Evolutionary conservation across 768 basidiomycete species (phyloP), one percentile per base, ranked within the genome.

Genomic region (Lactarius quietus): DNA sequence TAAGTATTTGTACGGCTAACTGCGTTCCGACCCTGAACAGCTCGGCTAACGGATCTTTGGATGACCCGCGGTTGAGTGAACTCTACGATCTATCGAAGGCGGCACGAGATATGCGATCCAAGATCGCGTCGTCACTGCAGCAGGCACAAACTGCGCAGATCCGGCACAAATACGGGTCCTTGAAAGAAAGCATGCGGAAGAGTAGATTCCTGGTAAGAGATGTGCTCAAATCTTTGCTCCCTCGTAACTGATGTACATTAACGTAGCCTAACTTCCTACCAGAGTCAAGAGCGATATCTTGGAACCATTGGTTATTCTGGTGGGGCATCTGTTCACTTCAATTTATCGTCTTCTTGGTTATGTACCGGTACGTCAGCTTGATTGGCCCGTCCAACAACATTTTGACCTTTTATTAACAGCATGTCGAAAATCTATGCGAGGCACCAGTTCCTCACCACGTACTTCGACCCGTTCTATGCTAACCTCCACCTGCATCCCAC

Each of bases 401-500:
- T 35, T 39, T 38, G 51, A 65, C 41, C 4, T 59, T 48, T 35
- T 43, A 41, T 36, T 60, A 53, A 53, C 66, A 85, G 89, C 69
- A 67, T 84, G 70, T 79, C 81, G 65, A 70, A 76, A 55, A 73
- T 74, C 35, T 80, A 78, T 56, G 84, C 87, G 53, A 79, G 74
- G 71, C 78, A 83, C 28, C 76, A 85, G 35, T 92, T 89, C 75
- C 78, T 90, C 70, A 88, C 86, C 66, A 86, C 83, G 64, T 92
- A 90, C 69, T 90, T 88, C 70, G 89, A 93, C 72, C 87, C 90
- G 63, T 85, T 89, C 76, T 84, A 89, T 72, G 86, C 88, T 18
- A 86, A 90, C 71, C 80, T 90, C 60, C 82, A 89, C 72, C 75
- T 86, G 52, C 74, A 78, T 63, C 66, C 74, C 63, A 78, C 75